Evolutionary conservation across 805 yeast genomes (phyloP).

Genomic region (Limtongia smithiae): DNA sequence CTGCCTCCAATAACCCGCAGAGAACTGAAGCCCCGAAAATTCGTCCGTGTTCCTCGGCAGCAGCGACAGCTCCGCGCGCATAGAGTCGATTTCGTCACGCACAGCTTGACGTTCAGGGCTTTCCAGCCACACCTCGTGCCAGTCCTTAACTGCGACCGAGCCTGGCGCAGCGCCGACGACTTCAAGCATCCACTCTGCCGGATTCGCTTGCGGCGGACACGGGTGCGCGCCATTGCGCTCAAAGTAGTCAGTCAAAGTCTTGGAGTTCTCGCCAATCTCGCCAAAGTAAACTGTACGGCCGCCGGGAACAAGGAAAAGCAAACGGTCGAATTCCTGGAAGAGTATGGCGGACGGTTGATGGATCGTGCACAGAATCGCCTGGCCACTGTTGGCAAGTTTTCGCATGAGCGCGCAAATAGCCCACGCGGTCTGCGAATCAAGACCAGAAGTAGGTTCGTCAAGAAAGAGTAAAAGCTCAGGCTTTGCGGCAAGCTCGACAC

Average conservation of each 20-base stretch:
- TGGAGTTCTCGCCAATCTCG: slow-evolving; percentile 65
- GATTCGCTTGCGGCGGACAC: slow-evolving; percentile 70
- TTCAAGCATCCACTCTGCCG: slow-evolving; percentile 91
- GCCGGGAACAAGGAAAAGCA: slow-evolving; percentile 65
- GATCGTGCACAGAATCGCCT: slow-evolving; percentile 70
- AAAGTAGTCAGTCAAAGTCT: slow-evolving; percentile 58
- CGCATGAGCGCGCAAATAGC: slow-evolving; percentile 64
- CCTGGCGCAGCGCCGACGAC: slow-evolving; percentile 43
- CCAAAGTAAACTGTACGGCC: slow-evolving; percentile 82
- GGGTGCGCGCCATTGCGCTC: slow-evolving; percentile 63
- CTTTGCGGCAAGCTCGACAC: slow-evolving; percentile 69
- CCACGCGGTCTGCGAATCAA: slow-evolving; percentile 64
- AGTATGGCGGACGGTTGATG: slow-evolving; percentile 75
- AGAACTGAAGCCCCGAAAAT: slow-evolving; percentile 46
- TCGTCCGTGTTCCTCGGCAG: slow-evolving; percentile 8
- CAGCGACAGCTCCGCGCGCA: slow-evolving; percentile 56
- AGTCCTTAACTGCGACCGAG: slow-evolving; percentile 34
- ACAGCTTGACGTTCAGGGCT: slow-evolving; percentile 61
- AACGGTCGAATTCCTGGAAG: slow-evolving; percentile 64
- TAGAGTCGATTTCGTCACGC: slow-evolving; percentile 53
- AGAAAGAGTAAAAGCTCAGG: slow-evolving; percentile 57
- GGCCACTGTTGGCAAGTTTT: slow-evolving; percentile 66
- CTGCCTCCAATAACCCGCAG: slow-evolving; percentile 44
- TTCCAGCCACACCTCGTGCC: slow-evolving; percentile 64
- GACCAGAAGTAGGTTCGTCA: slow-evolving; percentile 74